Conservation (phyloP, 1,139 yeast species). For the Pichia sp. region DNA sequence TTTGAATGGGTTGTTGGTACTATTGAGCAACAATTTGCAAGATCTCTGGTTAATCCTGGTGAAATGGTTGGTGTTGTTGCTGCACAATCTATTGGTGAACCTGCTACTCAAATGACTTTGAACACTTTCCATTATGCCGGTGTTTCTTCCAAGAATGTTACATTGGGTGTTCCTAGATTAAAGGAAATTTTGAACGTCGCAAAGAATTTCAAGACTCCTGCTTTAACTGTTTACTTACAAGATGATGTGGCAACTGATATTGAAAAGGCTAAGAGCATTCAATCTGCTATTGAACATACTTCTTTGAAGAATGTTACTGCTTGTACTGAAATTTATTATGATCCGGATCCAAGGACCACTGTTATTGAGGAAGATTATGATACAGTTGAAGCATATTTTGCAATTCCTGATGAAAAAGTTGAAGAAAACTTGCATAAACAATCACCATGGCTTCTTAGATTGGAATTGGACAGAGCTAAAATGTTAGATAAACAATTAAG, state of each 20-base stretch:
- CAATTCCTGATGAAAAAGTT: slow-evolving; percentile 96
- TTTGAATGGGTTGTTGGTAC: slow-evolving; percentile 97
- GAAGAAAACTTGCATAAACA: slow-evolving; percentile 90
- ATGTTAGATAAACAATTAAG: slow-evolving; percentile 97
- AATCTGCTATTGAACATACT: slow-evolving; percentile 95
- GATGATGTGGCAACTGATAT: slow-evolving; percentile 80
- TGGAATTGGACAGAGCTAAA: slow-evolving; percentile 96
- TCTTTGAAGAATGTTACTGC: slow-evolving; percentile 91
- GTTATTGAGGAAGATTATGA: slow-evolving; percentile 95
- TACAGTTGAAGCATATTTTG: slow-evolving; percentile 94
- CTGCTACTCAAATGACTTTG: slow-evolving; percentile 98
- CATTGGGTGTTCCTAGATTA: slow-evolving; percentile 98
- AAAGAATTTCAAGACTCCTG: slow-evolving; percentile 97
- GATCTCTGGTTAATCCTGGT: slow-evolving; percentile 94
- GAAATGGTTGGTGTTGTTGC: slow-evolving; percentile 99
- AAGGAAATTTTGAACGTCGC: slow-evolving; percentile 99
- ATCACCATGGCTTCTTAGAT: slow-evolving; percentile 95
- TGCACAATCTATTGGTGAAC: slow-evolving; percentile 99
- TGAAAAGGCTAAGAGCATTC: slow-evolving; percentile 89
- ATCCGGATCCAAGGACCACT: slow-evolving; percentile 95
- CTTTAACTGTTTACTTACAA: slow-evolving; percentile 82
- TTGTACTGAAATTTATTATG: slow-evolving; percentile 95
- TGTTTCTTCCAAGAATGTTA: slow-evolving; percentile 98
- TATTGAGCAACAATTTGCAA: slow-evolving; percentile 86
- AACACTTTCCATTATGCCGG: slow-evolving; percentile 99